Evolutionary conservation across 2,329 filamentous ascomycete genomes (phyloP).

Genomic region (Xylaria sp.): DNA sequence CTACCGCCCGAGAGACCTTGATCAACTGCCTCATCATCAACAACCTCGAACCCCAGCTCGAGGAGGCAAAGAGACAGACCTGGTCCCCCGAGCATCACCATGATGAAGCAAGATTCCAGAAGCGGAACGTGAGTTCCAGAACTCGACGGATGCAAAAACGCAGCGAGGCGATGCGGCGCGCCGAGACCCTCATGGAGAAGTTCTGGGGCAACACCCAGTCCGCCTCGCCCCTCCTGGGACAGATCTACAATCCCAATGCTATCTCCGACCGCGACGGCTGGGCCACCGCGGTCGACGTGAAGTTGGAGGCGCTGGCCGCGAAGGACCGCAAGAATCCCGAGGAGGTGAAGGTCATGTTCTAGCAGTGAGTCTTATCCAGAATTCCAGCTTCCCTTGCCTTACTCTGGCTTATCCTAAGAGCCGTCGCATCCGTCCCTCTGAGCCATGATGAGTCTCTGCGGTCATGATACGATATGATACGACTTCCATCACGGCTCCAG

Average conservation of each 20-base stretch:
- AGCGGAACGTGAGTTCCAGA: too few relatives aligned
- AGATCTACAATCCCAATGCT: neutral
- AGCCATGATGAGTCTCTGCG: too few relatives aligned
- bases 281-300: constrained; percentile 9
- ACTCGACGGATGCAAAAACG: too few relatives aligned
- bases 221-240: constrained; percentile 3
- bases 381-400: too few relatives aligned
- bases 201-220: constrained; percentile 11
- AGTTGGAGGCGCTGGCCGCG: neutral
- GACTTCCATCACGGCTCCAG: too few relatives aligned
- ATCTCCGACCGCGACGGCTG: constrained; percentile 9
- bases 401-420: too few relatives aligned
- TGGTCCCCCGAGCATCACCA: too few relatives aligned
- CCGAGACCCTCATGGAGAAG: neutral
- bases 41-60: neutral
- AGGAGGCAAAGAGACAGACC: neutral
- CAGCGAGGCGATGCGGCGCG: too few relatives aligned
- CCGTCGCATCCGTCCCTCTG: too few relatives aligned
- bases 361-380: constrained; percentile 1
- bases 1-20: neutral
- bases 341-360: constrained; percentile 9
- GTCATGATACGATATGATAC: too few relatives aligned
- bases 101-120: too few relatives aligned
- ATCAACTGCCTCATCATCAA: neutral
- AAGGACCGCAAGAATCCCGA: neutral